Conservation (phyloP, 2,329 filamentous ascomycete genomes). For the Leptosphaerulina australis region DNA sequence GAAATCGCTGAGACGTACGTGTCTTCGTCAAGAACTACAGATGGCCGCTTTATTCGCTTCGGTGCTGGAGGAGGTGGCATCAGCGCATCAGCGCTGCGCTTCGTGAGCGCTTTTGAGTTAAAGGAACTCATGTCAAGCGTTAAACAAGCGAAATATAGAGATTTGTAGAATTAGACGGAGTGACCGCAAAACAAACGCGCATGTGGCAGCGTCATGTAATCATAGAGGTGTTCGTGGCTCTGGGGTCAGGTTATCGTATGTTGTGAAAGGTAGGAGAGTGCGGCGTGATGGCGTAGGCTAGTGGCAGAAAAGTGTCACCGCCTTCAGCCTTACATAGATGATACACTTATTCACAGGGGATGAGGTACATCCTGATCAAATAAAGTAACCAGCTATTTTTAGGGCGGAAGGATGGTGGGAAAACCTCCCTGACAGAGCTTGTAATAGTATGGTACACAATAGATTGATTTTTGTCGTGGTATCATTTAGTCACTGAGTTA, state of each 20-base stretch:
- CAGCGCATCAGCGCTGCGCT: slow-evolving; percentile 67
- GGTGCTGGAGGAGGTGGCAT: slow-evolving; percentile 87
- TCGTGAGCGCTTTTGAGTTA: slow-evolving; percentile 67
- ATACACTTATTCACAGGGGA: neutral
- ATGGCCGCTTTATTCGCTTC: slow-evolving; percentile 91
- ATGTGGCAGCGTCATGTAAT: neutral
- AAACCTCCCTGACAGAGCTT: neutral
- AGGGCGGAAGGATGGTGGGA: neutral
- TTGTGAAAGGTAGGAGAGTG: neutral
- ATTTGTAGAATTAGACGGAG: neutral
- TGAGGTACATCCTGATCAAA: too few relatives aligned
- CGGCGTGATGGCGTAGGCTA: slow-evolving; percentile 9
- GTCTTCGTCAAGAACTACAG: slow-evolving; percentile 89
- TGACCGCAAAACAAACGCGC: slow-evolving; percentile 13
- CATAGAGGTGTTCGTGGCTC: neutral
- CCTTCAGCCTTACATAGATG: neutral
- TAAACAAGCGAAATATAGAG: neutral
- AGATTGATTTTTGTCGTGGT: slow-evolving; percentile 21
- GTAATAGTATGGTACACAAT: neutral
- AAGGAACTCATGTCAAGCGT: slow-evolving; percentile 31
- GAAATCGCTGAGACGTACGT: slow-evolving; percentile 89
- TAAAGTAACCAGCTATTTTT: too few relatives aligned
- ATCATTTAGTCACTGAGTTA: slow-evolving; percentile 37
- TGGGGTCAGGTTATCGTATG: neutral
- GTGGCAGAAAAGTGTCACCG: slow-evolving; percentile 13